Evolutionary conservation across 331 rosid species (phyloP).

Genomic region (Telfairia occidentalis): DNA sequence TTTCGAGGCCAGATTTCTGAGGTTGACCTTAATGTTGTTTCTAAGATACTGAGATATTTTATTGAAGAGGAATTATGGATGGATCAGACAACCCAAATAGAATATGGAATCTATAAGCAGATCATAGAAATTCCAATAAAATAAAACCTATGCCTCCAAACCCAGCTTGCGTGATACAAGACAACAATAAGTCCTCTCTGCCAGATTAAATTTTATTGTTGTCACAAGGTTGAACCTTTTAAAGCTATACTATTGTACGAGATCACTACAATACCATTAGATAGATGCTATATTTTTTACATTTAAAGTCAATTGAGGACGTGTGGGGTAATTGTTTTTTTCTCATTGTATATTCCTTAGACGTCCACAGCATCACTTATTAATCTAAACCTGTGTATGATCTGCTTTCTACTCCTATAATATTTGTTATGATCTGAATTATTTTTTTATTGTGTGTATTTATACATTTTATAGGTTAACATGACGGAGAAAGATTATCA

Average conservation of each 20-base stretch:
- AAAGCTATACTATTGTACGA: neutral
- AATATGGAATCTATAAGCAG: neutral
- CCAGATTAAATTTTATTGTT: neutral
- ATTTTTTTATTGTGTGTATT: neutral
- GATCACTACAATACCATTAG: neutral
- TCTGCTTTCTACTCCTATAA: neutral
- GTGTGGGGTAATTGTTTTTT: neutral
- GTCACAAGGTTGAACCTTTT: neutral
- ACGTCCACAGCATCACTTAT: neutral
- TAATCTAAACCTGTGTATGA: neutral
- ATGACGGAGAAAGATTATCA: slow-evolving; percentile 97
- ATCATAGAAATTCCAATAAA: neutral
- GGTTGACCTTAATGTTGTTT: neutral
- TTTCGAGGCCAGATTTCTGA: neutral
- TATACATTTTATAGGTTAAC: slow-evolving; percentile 55
- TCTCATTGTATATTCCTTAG: neutral
- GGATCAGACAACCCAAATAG: neutral
- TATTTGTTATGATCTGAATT: neutral
- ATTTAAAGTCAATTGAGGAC: neutral
- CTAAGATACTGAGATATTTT: too few species aligned
- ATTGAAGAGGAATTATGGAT: neutral
- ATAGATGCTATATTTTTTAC: neutral
- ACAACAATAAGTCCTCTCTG: neutral
- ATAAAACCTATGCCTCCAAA: neutral
- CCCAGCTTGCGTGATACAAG: neutral